A percentile compares a stretch with the other conserved stretches of the same genome.
These are phyloP conservation scores for Fraxinus velutina DNA, from an alignment of 305 asterid species.

Conservation along the genomic window DNA sequence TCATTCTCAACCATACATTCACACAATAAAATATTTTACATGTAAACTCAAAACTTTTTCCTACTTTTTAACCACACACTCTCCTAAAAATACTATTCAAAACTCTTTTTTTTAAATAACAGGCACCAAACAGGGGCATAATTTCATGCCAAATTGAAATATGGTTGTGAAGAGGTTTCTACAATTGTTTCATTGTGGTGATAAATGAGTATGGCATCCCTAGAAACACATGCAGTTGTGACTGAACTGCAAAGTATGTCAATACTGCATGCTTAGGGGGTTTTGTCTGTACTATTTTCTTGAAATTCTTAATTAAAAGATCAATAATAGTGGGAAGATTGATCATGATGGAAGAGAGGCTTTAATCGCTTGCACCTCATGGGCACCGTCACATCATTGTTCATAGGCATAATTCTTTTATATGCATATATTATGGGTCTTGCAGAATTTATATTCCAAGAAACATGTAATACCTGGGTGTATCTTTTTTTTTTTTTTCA, in stretches of 20 bases:
- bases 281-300: neutral
- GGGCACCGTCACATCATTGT: neutral
- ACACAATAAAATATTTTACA: too few relatives aligned
- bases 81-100: too few relatives aligned
- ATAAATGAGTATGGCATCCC: neutral
- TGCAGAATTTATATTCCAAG: neutral
- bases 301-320: neutral
- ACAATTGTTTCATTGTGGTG: neutral
- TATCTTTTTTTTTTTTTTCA: neutral
- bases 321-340: neutral
- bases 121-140: neutral
- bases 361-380: neutral
- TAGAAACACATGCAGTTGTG: neutral
- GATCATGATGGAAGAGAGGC: neutral
- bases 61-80: too few relatives aligned
- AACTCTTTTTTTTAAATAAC: too few relatives aligned
- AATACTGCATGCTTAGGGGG: neutral
- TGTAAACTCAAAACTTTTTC: too few relatives aligned
- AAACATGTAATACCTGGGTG: neutral
- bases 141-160: neutral
- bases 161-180: neutral
- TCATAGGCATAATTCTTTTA: neutral
- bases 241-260: neutral
- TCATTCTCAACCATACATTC: too few relatives aligned
- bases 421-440: neutral